Conservation (phyloP, 2,329 filamentous ascomycete species). For the Ophiognomonia clavigignenti-juglandacearum region DNA sequence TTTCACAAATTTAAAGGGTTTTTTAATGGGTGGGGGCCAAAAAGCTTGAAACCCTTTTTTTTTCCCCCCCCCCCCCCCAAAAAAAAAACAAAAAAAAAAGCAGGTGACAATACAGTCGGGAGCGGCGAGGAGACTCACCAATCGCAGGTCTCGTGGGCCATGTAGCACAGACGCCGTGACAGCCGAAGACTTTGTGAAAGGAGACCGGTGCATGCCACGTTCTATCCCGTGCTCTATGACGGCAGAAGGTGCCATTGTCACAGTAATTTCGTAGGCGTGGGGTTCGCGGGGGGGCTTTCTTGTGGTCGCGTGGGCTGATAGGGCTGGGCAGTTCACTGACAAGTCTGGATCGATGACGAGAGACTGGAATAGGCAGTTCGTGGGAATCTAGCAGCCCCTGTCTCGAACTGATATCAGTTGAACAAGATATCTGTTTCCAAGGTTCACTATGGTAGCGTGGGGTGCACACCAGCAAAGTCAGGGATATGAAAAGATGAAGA, state of each 20-base stretch:
- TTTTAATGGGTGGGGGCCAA: too few species aligned
- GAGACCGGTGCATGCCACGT: constrained; percentile 40
- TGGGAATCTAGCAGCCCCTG: too few species aligned
- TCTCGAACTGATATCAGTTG: too few species aligned
- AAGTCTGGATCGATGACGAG: constrained; percentile 3
- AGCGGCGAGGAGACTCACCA: constrained; percentile 38
- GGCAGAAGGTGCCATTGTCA: constrained; percentile 46
- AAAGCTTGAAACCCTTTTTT: too few species aligned
- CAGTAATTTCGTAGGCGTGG: constrained; percentile 27
- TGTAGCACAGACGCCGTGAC: constrained; percentile 53
- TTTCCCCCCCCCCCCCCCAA: too few species aligned
- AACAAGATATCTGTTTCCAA: too few species aligned
- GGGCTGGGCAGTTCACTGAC: constrained; percentile 15
- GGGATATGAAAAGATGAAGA: too few species aligned
- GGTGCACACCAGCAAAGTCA: too few species aligned
- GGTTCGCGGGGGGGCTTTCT: constrained; percentile 27
- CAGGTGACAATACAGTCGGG: constrained; percentile 26
- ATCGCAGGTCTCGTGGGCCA: constrained; percentile 51
- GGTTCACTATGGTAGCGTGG: too few species aligned
- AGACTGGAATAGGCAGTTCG: too few species aligned
- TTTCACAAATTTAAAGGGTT: too few species aligned
- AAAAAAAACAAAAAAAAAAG: constrained; percentile 14
- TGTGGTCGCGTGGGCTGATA: constrained; percentile 14
- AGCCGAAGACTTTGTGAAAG: constrained; percentile 35
- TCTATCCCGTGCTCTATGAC: constrained; percentile 32